Evolutionary conservation across 805 yeast species (phyloP), one percentile per base, ranked within the genome.

Genomic region (Candida boidinii): DNA sequence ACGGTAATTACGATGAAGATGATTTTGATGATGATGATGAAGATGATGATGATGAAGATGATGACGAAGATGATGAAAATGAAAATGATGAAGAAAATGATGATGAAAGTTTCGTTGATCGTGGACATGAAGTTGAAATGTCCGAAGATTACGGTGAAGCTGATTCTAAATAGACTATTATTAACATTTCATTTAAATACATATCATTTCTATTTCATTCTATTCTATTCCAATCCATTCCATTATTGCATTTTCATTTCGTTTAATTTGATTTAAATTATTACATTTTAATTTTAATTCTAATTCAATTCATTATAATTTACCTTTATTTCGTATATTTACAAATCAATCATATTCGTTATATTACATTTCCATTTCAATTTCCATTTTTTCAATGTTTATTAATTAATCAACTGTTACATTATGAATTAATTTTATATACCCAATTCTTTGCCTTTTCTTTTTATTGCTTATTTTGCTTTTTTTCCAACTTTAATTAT

Each of bases 31-130:
- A 53, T 25, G 56, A 58, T 24, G 70, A 64, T 29, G 64, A 62
- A 31, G 75, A 75, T 35, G 81, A 79, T 31, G 73, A 66, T 17
- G 81, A 76, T 31, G 82, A 73, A 44, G 79, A 76, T 36, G 76
- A 73, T 15, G 56, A 58, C 26, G 62, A 58, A 31, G 75, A 73
- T 29, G 79, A 77, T 12, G 49, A 43, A 6, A 76, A 64, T 25
- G 74, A 63, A 15, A 73, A 71, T 29, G 75, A 70, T 26, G 67
- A 55, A 28, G 63, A 63, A 28, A 59, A 62, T 19, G 65, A 64
- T 49, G 67, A 64, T 42, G 68, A 66, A 36, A 58, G 61, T 41
- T 58, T 60, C 30, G 43, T 55, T 37, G 66, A 56, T 13, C n/a
- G n/a, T n/a, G 69, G 60, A 22, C 68, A 59, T 19, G 66, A 62